These are phyloP conservation scores for Ganoderma lingzhi DNA, from an alignment of 1,284 basidiomycete genomes.

Conservation along the genomic window DNA sequence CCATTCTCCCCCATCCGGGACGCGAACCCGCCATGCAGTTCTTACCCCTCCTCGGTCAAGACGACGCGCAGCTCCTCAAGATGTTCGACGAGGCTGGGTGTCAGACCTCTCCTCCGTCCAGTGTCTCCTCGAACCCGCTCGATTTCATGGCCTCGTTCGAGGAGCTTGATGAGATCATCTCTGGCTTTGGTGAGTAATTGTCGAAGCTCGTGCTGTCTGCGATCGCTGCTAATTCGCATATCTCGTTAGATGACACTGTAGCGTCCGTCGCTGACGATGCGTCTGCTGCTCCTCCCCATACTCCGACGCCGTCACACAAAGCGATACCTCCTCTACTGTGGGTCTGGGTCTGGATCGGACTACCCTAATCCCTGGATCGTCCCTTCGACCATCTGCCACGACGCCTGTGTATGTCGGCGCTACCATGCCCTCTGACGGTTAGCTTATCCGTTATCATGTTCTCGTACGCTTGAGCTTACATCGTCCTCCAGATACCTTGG, in stretches of 20 bases:
- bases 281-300: neutral
- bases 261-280: neutral
- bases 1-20: neutral
- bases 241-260: neutral
- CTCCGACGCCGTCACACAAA: neutral
- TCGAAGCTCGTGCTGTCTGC: too few species aligned
- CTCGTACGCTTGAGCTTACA: neutral
- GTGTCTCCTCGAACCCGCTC: neutral
- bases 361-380: too few species aligned
- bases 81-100: constrained; percentile 10
- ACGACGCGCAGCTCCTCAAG: neutral
- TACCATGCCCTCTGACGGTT: neutral
- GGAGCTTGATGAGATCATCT: neutral
- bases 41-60: neutral
- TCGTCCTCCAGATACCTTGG: neutral
- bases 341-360: neutral
- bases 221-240: neutral
- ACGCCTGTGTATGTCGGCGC: neutral
- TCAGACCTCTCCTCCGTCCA: constrained; percentile 3
- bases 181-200: neutral
- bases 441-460: neutral
- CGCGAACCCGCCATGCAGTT: neutral
- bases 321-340: neutral
- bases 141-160: constrained; percentile 5
- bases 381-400: too few species aligned